Base-by-base conservation (phyloP, 306 rosid species). In the Citrullus amarus region DNA sequence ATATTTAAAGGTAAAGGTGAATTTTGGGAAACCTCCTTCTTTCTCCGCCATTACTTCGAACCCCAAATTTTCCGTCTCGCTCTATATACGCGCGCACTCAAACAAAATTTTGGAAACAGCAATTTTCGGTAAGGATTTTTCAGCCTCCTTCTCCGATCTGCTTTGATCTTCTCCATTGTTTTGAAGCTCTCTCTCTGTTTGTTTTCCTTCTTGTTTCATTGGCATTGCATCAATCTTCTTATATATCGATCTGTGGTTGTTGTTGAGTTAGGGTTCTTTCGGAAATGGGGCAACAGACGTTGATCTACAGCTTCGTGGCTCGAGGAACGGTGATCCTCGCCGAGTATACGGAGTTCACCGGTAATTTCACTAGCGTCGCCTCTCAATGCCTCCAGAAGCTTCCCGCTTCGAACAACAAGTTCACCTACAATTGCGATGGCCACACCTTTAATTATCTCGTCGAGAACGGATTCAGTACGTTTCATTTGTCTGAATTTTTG, bases 381-480 rank as follows among this genome's bases (percentile, higher is more conserved):
- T 71, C 90, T 43, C 98, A 94, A 80, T 94, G 98, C 86, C 96
- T 94, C 61, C 98, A 94, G 84, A 92, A 94, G 87, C 96, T 94
- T 53, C 97, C 98, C 28, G 88, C 98, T 76, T 81, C 97, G 53
- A 94, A 88, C 76, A 94, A 94, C 83, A 88, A 90, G 88, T 94
- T 94, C 86, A 94, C 94, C 65, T 94, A 94, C 81, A 94, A 89
- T 72, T 92, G 98, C 83, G 98, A 92, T 54, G 97, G 95, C 41
- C 98, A 94, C 88, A 94, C 98, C 75, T 94, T 94, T 92, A 94
- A 94, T 82, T 94, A 92, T 82, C 98, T 94, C 81, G 94, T 86
- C 83, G 92, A 94, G 62, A 88, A 86, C 57, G 98, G 98, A 79
- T 92, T 94, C 83, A 92, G 98, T 94, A 79, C 2, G 93, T 84